phyloP scores from a whole-genome alignment of 192 early-diverging fungal genomes.

The Obelidium mucronatum region DNA sequence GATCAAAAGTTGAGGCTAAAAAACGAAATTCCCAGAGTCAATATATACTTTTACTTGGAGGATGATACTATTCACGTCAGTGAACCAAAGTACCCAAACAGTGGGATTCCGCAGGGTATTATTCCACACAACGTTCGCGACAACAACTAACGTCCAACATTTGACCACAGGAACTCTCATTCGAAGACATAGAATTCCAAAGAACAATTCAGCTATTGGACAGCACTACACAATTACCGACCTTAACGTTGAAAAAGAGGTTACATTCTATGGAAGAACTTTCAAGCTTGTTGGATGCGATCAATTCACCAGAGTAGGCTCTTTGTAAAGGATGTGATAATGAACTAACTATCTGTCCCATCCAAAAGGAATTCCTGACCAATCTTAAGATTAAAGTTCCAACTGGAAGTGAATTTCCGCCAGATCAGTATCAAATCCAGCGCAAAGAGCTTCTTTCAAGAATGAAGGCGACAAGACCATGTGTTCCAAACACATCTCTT shows the following conservation, averaged over 20 bases:
- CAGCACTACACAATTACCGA: slow-evolving; percentile 64
- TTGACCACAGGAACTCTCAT: slow-evolving; percentile 59
- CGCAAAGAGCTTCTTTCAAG: slow-evolving; percentile 51
- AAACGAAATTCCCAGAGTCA: slow-evolving; percentile 45
- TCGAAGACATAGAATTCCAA: slow-evolving; percentile 63
- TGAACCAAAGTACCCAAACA: slow-evolving; percentile 63
- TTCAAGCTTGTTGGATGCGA: slow-evolving; percentile 71
- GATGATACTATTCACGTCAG: slow-evolving; percentile 69
- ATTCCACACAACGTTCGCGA: background rate
- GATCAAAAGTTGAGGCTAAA: background rate
- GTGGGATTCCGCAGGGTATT: slow-evolving; percentile 66
- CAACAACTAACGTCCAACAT: background rate
- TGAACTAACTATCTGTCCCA: background rate
- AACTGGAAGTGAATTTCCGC: slow-evolving; percentile 48
- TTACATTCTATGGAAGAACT: slow-evolving; percentile 64
- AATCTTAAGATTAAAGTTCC: slow-evolving; percentile 45
- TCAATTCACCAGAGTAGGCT: slow-evolving; percentile 63
- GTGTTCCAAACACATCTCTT: slow-evolving; percentile 51
- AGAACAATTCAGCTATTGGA: slow-evolving; percentile 44
- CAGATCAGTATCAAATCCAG: slow-evolving; percentile 57
- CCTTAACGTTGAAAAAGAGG: slow-evolving; percentile 62
- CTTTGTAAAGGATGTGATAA: background rate
- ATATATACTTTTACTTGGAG: slow-evolving; percentile 67
- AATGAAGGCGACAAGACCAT: slow-evolving; percentile 57
- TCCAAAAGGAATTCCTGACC: slow-evolving; percentile 53